Conservation (phyloP, 257 asterid species). For the Solanum lignicaule region DNA sequence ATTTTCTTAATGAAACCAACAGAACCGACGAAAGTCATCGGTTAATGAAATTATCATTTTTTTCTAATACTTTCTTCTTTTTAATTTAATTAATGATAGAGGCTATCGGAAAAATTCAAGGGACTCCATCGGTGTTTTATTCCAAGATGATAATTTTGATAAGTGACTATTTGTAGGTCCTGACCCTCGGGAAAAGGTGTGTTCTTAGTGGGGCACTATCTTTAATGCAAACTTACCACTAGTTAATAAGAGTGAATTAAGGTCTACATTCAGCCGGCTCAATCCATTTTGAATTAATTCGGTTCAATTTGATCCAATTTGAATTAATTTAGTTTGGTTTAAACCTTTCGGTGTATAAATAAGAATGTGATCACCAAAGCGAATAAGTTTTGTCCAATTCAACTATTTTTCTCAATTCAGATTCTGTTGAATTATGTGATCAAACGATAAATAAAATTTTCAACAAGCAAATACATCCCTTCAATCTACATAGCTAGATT, state of each 20-base stretch:
- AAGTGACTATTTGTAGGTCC: neutral
- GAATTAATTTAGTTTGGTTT: neutral
- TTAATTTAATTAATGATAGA: neutral
- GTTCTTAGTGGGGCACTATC: neutral
- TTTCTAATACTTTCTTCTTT: neutral
- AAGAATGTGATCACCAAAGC: neutral
- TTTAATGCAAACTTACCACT: neutral
- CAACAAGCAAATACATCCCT: neutral
- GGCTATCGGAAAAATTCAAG: neutral
- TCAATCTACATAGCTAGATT: neutral
- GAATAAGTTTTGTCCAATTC: neutral
- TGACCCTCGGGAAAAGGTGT: neutral
- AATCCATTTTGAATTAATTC: neutral
- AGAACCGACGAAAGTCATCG: neutral
- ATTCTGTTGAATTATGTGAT: neutral
- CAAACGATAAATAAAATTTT: neutral
- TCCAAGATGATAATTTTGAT: neutral
- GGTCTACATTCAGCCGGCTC: neutral
- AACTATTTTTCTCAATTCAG: neutral
- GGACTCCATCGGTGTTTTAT: neutral
- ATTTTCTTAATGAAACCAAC: neutral
- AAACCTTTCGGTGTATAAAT: neutral
- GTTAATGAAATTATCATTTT: neutral
- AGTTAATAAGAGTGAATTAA: neutral
- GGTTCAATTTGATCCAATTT: neutral